Conservation (phyloP, 805 yeast genomes). For the Pichia paraexigua region DNA sequence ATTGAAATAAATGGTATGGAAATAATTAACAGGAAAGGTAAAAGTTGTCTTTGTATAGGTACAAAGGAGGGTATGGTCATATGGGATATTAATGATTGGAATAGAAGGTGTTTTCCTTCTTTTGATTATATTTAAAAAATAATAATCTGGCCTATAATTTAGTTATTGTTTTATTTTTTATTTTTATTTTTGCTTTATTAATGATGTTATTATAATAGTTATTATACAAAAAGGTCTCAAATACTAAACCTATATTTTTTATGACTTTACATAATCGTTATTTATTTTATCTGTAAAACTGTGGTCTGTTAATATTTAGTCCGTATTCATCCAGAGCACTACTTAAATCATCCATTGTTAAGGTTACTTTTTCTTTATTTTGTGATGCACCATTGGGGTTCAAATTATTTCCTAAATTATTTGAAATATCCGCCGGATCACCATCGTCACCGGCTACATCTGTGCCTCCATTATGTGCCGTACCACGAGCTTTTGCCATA, state of each 20-base stretch:
- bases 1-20: slow-evolving; percentile 54
- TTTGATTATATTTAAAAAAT: slow-evolving; percentile 33
- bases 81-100: slow-evolving; percentile 64
- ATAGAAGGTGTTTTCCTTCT: slow-evolving; percentile 53
- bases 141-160: background rate
- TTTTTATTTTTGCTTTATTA: background rate
- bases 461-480: background rate
- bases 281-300: slow-evolving; percentile 64
- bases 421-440: slow-evolving; percentile 23
- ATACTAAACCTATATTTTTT: no score
- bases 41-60: slow-evolving; percentile 48
- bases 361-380: slow-evolving; percentile 52
- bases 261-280: no score
- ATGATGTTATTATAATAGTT: background rate
- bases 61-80: slow-evolving; percentile 57
- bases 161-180: background rate
- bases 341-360: slow-evolving; percentile 89
- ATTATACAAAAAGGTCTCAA: background rate
- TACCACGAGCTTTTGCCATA: slow-evolving; percentile 29
- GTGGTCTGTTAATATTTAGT: slow-evolving; percentile 81
- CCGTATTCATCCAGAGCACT: slow-evolving; percentile 85
- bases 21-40: slow-evolving; percentile 40
- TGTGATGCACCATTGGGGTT: slow-evolving; percentile 12
- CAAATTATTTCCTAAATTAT: slow-evolving; percentile 14
- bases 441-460: slow-evolving; percentile 12